Percentiles rank a stretch among this genome's conserved stretches.
Conservation (phyloP, 345 rosid species). For the Sonneratia alba region DNA sequence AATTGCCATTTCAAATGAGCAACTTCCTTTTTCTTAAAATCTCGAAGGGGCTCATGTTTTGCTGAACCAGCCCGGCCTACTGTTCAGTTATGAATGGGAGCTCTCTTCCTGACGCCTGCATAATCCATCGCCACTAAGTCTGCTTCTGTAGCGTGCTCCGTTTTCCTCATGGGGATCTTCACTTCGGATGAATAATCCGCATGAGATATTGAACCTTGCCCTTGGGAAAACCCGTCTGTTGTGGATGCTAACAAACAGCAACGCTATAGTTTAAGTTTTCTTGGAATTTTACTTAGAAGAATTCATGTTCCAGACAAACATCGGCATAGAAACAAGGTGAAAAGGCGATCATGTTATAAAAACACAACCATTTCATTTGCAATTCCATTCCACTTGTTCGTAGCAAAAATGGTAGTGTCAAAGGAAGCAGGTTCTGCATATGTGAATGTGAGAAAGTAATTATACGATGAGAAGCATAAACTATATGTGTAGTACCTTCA, state of each 20-base stretch:
- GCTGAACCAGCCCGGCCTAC: no score
- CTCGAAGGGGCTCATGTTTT: background rate
- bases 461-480: no score
- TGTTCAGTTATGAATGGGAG: conserved; percentile 1
- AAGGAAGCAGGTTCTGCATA: no score
- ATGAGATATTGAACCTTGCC: background rate
- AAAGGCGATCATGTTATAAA: background rate
- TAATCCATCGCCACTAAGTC: background rate
- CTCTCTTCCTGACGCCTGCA: background rate
- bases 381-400: no score
- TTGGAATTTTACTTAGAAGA: no score
- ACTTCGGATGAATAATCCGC: background rate
- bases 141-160: background rate
- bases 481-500: background rate
- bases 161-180: background rate
- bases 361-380: background rate
- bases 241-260: background rate
- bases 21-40: background rate
- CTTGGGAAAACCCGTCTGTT: background rate
- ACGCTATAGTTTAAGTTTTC: background rate
- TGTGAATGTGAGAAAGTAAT: no score
- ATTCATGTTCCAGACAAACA: no score
- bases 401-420: background rate
- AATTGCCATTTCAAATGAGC: background rate
- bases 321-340: background rate